A percentile compares a stretch with the other conserved stretches of the same genome.
Evolutionary conservation across 2,329 filamentous ascomycete genomes (phyloP).

Genomic region (Ophiostoma sp.): DNA sequence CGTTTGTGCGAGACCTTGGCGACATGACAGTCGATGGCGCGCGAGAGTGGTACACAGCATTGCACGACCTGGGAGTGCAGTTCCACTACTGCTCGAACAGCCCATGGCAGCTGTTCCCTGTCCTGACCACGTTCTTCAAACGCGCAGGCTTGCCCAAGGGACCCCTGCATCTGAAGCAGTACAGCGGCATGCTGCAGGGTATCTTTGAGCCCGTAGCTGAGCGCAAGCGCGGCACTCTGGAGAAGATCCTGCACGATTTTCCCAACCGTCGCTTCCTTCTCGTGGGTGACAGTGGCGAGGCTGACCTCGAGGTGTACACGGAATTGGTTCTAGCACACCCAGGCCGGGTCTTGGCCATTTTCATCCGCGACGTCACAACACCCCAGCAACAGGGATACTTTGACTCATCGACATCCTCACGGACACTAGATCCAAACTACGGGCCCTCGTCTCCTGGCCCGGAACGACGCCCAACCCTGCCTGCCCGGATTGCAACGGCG

Average conservation of each 20-base stretch:
- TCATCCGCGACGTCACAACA: conserved; percentile 93
- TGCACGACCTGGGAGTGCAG: conserved; percentile 75
- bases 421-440: conserved; percentile 2
- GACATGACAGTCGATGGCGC: conserved; percentile 85
- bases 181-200: conserved; percentile 93
- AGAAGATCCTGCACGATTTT: conserved; percentile 82
- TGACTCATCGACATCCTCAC: conserved; percentile 49
- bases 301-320: conserved; percentile 94
- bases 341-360: conserved; percentile 75
- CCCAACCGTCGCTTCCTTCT: conserved; percentile 83
- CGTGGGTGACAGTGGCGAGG: conserved; percentile 92
- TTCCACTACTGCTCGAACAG: conserved; percentile 99
- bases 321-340: conserved; percentile 84
- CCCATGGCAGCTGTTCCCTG: conserved; percentile 93
- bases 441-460: background rate
- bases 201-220: conserved; percentile 98
- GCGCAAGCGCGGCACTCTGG: conserved; percentile 81
- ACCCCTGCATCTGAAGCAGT: conserved; percentile 93
- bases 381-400: conserved; percentile 70
- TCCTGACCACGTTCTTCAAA: conserved; percentile 79
- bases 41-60: conserved; percentile 75
- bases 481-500: background rate
- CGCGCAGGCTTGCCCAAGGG: conserved; percentile 75
- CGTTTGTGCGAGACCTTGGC: conserved; percentile 78
- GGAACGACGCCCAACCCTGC: conserved; percentile 14